Percentiles rank a stretch among this genome's conserved stretches.
Conservation (phyloP, 2,329 filamentous ascomycete genomes). For the Diaporthe australafricana region DNA sequence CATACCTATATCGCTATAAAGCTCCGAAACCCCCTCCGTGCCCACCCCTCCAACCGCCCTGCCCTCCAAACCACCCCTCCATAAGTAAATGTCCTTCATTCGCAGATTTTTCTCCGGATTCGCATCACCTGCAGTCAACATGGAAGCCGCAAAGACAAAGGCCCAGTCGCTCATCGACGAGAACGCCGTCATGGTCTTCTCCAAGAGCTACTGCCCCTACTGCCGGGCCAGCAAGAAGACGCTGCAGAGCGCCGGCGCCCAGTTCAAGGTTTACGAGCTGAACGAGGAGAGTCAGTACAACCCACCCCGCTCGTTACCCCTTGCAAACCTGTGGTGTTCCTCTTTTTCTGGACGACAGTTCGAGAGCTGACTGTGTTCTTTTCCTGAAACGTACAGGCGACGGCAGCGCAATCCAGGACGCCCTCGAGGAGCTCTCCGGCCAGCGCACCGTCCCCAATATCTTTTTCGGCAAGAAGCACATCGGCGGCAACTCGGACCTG, state of each 20-base stretch:
- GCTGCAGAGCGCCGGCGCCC: constrained; percentile 76
- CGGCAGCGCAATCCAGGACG: constrained; percentile 83
- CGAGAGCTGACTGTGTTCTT: neutral
- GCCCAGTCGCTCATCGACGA: constrained; percentile 89
- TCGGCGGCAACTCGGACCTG: constrained; percentile 94
- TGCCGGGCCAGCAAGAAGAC: constrained; percentile 83
- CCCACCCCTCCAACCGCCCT: constrained; percentile 20
- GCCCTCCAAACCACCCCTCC: constrained; percentile 38
- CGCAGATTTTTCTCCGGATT: constrained; percentile 73
- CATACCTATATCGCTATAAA: constrained; percentile 25
- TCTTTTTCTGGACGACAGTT: constrained; percentile 33
- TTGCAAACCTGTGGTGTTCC: neutral
- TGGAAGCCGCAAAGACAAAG: constrained; percentile 87
- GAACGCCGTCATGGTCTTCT: constrained; percentile 93
- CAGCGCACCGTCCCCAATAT: constrained; percentile 96
- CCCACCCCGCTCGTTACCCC: neutral
- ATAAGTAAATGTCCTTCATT: constrained; percentile 71
- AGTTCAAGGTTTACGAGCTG: constrained; percentile 83
- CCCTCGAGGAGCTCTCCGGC: constrained; percentile 81
- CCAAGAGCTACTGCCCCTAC: constrained; percentile 97
- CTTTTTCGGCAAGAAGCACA: constrained; percentile 91
- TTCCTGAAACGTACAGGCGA: constrained; percentile 68
- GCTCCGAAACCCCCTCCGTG: neutral
- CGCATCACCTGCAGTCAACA: constrained; percentile 71
- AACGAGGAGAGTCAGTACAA: constrained; percentile 81